phyloP scores from a whole-genome alignment of 2,329 filamentous ascomycete genomes.

The Fusarium keratoplasticum region DNA sequence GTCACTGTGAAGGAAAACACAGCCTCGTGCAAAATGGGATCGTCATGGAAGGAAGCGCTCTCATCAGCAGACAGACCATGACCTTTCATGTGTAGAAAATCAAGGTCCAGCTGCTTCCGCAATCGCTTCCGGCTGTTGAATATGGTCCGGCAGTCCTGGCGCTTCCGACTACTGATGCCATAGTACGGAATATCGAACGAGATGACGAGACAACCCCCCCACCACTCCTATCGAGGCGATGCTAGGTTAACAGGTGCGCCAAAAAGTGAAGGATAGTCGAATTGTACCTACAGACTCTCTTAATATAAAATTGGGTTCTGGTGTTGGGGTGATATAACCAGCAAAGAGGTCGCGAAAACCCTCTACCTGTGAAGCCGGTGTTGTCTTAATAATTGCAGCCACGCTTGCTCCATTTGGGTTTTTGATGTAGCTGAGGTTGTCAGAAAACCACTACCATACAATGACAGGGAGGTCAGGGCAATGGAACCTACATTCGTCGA shows the following conservation, averaged over 20 bases:
- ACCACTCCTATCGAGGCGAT: no score
- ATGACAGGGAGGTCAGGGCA: no score
- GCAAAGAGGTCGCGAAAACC: background rate
- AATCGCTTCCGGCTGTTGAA: background rate
- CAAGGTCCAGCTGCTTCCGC: background rate
- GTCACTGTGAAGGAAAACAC: background rate
- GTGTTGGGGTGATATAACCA: background rate
- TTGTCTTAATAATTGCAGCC: background rate
- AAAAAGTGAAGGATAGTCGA: no score
- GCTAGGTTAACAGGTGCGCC: no score
- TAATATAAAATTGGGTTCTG: background rate
- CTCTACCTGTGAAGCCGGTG: background rate
- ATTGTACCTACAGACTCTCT: no score
- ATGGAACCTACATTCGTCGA: constrained; percentile 10
- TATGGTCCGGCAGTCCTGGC: background rate
- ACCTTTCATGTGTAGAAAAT: background rate
- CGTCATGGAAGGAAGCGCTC: background rate
- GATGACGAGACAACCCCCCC: constrained; percentile 11
- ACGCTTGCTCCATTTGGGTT: background rate
- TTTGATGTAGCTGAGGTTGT: constrained; percentile 19
- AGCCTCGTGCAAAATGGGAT: background rate
- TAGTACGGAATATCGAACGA: constrained; percentile 20
- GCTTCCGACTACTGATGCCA: background rate
- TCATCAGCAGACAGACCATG: rapidly evolving
- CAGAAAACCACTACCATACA: no score